phyloP scores from a whole-genome alignment of 495 filamentous ascomycete genomes.

The Mycothermus thermophilus region DNA sequence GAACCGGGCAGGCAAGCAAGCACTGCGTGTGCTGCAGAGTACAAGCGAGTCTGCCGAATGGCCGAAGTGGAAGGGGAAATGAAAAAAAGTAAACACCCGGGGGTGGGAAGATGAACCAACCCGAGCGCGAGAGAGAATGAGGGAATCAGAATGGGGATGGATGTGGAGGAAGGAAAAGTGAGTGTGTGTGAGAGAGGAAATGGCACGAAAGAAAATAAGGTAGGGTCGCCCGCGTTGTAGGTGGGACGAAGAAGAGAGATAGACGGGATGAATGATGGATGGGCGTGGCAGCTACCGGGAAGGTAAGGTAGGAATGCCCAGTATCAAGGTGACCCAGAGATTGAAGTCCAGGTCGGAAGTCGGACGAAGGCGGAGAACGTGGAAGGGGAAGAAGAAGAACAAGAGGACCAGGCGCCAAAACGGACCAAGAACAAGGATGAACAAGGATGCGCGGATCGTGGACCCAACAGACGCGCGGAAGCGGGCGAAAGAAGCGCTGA shows the following conservation, averaged over 20 bases:
- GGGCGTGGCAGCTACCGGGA: neutral
- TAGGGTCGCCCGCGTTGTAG: too few relatives aligned
- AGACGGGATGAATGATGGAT: neutral
- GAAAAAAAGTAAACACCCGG: too few relatives aligned
- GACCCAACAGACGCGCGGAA: too few relatives aligned
- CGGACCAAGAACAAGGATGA: too few relatives aligned
- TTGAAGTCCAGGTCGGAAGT: neutral
- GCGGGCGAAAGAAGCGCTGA: too few relatives aligned
- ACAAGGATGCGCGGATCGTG: too few relatives aligned
- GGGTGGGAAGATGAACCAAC: too few relatives aligned
- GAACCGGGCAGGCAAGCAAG: neutral
- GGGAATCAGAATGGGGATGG: neutral
- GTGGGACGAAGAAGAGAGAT: too few relatives aligned
- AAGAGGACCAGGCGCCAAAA: too few relatives aligned
- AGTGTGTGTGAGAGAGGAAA: slow-evolving; percentile 2
- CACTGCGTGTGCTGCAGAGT: neutral
- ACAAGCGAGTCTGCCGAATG: slow-evolving; percentile 1
- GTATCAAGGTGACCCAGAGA: neutral
- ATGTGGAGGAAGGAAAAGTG: neutral
- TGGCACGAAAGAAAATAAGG: neutral
- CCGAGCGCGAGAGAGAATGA: neutral
- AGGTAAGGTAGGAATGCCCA: neutral
- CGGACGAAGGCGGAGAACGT: too few relatives aligned
- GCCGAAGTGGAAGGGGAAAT: neutral
- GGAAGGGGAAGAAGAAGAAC: too few relatives aligned